These are phyloP conservation scores for Myrica gale DNA, from an alignment of 306 rosid genomes.

Conservation along the genomic window DNA sequence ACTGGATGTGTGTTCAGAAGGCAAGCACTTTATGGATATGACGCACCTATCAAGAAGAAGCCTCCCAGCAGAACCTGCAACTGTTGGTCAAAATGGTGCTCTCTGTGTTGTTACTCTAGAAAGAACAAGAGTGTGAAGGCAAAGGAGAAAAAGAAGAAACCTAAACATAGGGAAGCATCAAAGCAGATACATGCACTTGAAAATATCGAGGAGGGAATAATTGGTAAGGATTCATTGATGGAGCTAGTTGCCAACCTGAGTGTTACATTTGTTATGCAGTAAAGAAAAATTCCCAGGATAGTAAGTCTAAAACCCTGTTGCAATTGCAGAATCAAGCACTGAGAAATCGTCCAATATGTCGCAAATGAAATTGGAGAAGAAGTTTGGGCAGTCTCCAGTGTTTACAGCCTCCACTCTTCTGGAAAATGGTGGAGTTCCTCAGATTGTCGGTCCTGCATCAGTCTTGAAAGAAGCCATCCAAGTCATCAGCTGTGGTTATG, in stretches of 20 bases:
- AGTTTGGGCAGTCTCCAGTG: constrained; percentile 91
- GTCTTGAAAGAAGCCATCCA: constrained; percentile 90
- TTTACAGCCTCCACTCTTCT: constrained; percentile 67
- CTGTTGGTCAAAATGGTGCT: constrained; percentile 95
- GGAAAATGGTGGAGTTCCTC: constrained; percentile 83
- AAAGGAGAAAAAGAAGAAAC: constrained; percentile 72
- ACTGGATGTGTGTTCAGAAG: constrained; percentile 97
- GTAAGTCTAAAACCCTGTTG: constrained; percentile 18
- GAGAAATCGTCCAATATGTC: constrained; percentile 47
- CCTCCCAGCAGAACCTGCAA: constrained; percentile 88
- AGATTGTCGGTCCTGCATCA: constrained; percentile 65
- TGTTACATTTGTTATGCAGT: background rate
- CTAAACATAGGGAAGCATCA: constrained; percentile 83
- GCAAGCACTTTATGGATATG: constrained; percentile 82
- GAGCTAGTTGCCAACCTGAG: background rate
- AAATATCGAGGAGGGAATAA: constrained; percentile 75
- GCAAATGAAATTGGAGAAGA: constrained; percentile 80
- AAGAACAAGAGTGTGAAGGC: constrained; percentile 59
- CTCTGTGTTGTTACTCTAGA: constrained; percentile 60
- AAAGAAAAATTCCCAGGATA: background rate
- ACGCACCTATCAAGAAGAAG: constrained; percentile 85
- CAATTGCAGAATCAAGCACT: constrained; percentile 47
- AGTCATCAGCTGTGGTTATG: constrained; percentile 96
- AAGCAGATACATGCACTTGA: constrained; percentile 97
- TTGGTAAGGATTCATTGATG: constrained; percentile 44